These are phyloP conservation scores for Trifolium subterraneum DNA, from an alignment of 306 rosid genomes.

Conservation along the genomic window DNA sequence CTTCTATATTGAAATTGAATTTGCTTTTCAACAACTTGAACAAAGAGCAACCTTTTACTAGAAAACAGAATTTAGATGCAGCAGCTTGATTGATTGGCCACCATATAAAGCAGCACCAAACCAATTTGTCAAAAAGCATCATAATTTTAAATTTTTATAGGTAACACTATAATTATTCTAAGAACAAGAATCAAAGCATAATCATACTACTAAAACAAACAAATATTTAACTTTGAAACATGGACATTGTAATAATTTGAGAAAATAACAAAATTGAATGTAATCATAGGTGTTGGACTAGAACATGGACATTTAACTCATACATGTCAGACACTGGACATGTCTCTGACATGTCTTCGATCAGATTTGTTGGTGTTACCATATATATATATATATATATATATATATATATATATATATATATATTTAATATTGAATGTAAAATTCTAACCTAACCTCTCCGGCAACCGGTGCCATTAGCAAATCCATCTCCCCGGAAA, in stretches of 20 bases:
- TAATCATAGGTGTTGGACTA: too few species aligned
- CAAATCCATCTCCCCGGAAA: conserved; percentile 71
- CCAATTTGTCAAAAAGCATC: conserved; percentile 39
- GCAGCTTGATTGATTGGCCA: conserved; percentile 42
- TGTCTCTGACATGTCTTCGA: too few species aligned
- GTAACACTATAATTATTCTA: conserved; percentile 37
- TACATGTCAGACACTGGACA: too few species aligned
- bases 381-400: too few species aligned
- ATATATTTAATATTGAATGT: not conserved
- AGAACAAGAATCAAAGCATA: conserved; percentile 27
- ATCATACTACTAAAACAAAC: not conserved
- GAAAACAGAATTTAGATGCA: conserved; percentile 34
- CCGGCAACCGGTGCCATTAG: conserved; percentile 63
- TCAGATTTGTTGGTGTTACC: too few species aligned
- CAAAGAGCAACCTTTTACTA: not conserved
- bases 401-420: too few species aligned
- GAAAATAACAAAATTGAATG: too few species aligned
- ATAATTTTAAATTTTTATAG: too few species aligned
- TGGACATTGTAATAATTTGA: too few species aligned
- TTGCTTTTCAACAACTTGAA: not conserved
- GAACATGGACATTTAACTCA: too few species aligned
- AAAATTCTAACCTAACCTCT: conserved; percentile 59
- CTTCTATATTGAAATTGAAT: not conserved
- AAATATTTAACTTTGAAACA: not conserved
- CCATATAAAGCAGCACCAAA: conserved; percentile 38